Percentiles rank a stretch among this genome's conserved stretches.
These are phyloP conservation scores for Zymoseptoria passerinii DNA, from an alignment of 2,329 filamentous ascomycete species.

Conservation along the genomic window DNA sequence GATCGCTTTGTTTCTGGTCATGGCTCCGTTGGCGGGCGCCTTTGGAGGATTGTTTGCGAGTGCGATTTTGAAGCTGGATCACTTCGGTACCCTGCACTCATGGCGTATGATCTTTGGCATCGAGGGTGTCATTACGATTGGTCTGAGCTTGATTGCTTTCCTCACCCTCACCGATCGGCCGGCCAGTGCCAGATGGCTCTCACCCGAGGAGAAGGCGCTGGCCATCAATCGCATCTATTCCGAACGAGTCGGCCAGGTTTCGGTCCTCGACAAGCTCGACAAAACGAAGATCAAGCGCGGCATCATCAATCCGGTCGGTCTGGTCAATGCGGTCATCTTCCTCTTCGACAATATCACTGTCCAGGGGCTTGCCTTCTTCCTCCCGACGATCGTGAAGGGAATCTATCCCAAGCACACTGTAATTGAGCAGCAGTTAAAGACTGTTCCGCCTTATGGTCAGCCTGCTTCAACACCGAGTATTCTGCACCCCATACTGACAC, in stretches of 20 bases:
- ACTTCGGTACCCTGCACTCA: slow-evolving; percentile 47
- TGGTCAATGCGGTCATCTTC: slow-evolving; percentile 52
- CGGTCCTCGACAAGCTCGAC: slow-evolving; percentile 48
- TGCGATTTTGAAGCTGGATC: slow-evolving; percentile 53
- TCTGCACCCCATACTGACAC: background rate
- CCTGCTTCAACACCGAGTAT: too few species aligned
- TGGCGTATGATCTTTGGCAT: slow-evolving; percentile 68
- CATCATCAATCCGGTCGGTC: slow-evolving; percentile 55
- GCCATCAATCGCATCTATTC: slow-evolving; percentile 60
- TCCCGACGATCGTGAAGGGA: slow-evolving; percentile 59
- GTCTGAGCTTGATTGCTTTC: slow-evolving; percentile 53
- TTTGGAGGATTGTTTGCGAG: slow-evolving; percentile 59
- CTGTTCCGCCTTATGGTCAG: slow-evolving; percentile 56
- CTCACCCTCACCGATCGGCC: slow-evolving; percentile 61
- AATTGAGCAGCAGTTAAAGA: slow-evolving; percentile 59
- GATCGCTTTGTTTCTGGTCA: slow-evolving; percentile 60
- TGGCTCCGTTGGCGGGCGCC: slow-evolving; percentile 60
- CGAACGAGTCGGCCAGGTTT: slow-evolving; percentile 52
- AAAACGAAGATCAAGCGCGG: slow-evolving; percentile 51
- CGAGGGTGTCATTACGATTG: slow-evolving; percentile 58
- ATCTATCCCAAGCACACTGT: slow-evolving; percentile 55
- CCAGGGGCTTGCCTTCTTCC: slow-evolving; percentile 61
- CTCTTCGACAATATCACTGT: slow-evolving; percentile 62
- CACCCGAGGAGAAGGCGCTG: slow-evolving; percentile 56
- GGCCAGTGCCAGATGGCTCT: slow-evolving; percentile 59